Base-by-base conservation (phyloP, 2,329 filamentous ascomycete species). In the Colletotrichum sp. region DNA sequence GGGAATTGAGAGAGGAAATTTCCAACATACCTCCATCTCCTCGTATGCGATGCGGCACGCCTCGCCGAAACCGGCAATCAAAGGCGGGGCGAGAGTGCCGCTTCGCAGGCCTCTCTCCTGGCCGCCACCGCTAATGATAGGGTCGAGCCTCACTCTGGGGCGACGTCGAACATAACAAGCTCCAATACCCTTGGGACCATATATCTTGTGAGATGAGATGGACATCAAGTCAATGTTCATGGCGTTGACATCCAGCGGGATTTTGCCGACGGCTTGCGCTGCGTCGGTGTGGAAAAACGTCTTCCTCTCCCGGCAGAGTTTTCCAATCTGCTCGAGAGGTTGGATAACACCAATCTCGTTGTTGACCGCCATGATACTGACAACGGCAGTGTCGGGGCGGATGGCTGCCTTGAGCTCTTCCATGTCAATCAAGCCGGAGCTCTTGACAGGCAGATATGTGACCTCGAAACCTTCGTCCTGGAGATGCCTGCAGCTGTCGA, bases 271-370 rank as follows among this genome's bases (percentile, higher is more conserved):
- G 18, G 97, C 97, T 87, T 99, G 97, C 2, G 97, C 97, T 68
- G 91, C 97, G 85, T 99, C 97, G 28, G 96, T 98, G 87, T 99
- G 97, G 92, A 99, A 99, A 87, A 98, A 99, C 60, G 98, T 90
- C 89, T 98, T 98, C 86, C 95, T 97, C 71, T 92, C 91, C 67
- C 97, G 93, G 86, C 97, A 99, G 16, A 99, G 89, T 86, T 94
- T 94, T 82, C 97, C 97, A 83, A 99, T 99, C 87, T 98, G 92
- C 80, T 95, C 95, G 75, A 99, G 87, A 1, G 97, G 97, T 86
- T 99, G 97, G 75, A 99, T 98, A n/a, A 99, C 97, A 82, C 97
- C 97, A 81, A 99, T 99, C 87, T 99, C 97, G 85, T 99, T 99
- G 89, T 99, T 99, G 82, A 99, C 97, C 1, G 97, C 93, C 97